phyloP scores from a whole-genome alignment of 371 early-diverging fungal species.

The Dichotomocladium elegans region DNA sequence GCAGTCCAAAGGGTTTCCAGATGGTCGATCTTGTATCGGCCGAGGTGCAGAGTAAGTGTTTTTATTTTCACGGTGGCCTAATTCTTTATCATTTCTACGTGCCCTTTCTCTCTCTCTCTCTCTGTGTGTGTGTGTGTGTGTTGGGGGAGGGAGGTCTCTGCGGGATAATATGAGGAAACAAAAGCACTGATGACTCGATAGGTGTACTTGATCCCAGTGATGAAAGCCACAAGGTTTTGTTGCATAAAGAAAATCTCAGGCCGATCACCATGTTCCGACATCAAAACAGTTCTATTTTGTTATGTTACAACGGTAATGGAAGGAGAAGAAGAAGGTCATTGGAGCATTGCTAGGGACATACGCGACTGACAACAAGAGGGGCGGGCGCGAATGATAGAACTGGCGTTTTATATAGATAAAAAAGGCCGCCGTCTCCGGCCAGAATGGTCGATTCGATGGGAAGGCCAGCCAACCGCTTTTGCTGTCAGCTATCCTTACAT shows the following conservation, averaged over 20 bases:
- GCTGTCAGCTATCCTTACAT: constrained; percentile 79
- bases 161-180: too few species aligned
- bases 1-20: constrained; percentile 92
- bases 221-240: constrained; percentile 24
- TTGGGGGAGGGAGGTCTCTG: not conserved
- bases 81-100: too few species aligned
- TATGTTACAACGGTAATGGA: constrained; percentile 83
- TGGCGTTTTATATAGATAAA: constrained; percentile 90
- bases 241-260: constrained; percentile 33
- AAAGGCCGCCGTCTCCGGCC: constrained; percentile 73
- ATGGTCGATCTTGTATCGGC: constrained; percentile 83
- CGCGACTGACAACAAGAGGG: too few species aligned
- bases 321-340: too few species aligned
- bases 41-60: constrained; percentile 52
- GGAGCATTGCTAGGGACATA: too few species aligned
- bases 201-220: constrained; percentile 48
- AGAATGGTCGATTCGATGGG: constrained; percentile 78
- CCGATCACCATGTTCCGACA: constrained; percentile 88
- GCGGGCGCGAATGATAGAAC: constrained; percentile 62
- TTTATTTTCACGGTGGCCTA: not conserved
- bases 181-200: too few species aligned
- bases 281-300: constrained; percentile 70
- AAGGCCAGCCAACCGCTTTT: constrained; percentile 69
- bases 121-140: too few species aligned
- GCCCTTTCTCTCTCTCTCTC: too few species aligned